Percentiles rank a stretch among this genome's conserved stretches.
Conservation (phyloP, 768 basidiomycete species). For the Rhodotorula babjevae region DNA sequence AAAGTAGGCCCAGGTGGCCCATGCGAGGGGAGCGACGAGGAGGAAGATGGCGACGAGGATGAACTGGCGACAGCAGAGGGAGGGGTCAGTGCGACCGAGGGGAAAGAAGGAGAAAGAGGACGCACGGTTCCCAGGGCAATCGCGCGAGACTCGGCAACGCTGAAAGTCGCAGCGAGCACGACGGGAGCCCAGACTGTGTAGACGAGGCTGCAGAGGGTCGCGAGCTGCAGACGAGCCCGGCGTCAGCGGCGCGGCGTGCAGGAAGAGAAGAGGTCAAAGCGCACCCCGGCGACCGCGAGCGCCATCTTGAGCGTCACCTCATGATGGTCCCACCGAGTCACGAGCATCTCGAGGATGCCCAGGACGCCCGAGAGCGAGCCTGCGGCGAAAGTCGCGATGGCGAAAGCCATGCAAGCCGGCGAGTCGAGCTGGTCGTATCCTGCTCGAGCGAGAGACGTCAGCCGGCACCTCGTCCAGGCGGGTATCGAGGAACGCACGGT, state of each 20-base stretch:
- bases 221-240: background rate
- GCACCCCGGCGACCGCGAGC: too few relatives aligned
- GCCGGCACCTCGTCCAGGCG: too few relatives aligned
- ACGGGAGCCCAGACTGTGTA: background rate
- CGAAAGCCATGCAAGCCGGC: background rate
- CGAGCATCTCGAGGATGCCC: background rate
- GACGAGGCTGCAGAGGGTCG: background rate
- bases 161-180: fast-evolving
- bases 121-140: background rate
- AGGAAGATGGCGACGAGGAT: background rate
- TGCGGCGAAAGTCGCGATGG: background rate
- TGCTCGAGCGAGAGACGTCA: too few relatives aligned
- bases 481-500: background rate
- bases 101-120: background rate
- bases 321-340: background rate
- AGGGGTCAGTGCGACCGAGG: background rate
- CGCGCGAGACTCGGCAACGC: background rate
- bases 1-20: too few relatives aligned
- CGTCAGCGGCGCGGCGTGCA: background rate
- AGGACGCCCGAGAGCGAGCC: background rate
- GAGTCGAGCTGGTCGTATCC: background rate
- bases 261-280: too few relatives aligned
- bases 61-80: background rate
- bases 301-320: background rate
- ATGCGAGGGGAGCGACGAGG: too few relatives aligned